Percentiles rank a stretch among this genome's conserved stretches.
Conservation (phyloP, 495 filamentous ascomycete species). For the Xylaria bambusicola region DNA sequence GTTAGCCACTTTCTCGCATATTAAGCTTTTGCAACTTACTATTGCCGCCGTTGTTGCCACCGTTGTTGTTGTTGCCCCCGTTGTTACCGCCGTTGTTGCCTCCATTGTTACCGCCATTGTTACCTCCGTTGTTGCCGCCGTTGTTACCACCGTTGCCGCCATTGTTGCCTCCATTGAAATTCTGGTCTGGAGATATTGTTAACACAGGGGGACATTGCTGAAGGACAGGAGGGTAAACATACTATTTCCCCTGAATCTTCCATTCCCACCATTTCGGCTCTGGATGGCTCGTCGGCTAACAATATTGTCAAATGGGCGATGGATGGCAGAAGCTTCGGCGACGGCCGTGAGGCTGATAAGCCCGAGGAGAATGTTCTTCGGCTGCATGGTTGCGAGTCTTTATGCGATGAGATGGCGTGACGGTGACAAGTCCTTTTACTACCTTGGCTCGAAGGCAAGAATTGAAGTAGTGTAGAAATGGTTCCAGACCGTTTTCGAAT, state of each 20-base stretch:
- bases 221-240: too few relatives aligned
- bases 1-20: background rate
- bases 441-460: slow-evolving; percentile 21
- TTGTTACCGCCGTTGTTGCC: slow-evolving; percentile 23
- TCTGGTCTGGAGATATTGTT: slow-evolving; percentile 15
- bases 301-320: slow-evolving; percentile 36
- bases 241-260: background rate
- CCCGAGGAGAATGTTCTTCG: slow-evolving; percentile 44
- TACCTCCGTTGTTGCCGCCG: slow-evolving; percentile 19
- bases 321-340: slow-evolving; percentile 41
- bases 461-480: slow-evolving; percentile 38
- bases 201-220: too few relatives aligned
- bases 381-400: slow-evolving; percentile 39
- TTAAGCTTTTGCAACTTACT: background rate
- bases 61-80: slow-evolving; percentile 17
- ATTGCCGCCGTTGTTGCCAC: background rate
- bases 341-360: slow-evolving; percentile 46
- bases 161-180: slow-evolving; percentile 10
- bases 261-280: slow-evolving; percentile 21
- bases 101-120: slow-evolving; percentile 11
- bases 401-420: slow-evolving; percentile 25
- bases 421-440: slow-evolving; percentile 21
- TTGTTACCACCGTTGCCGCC: slow-evolving; percentile 24
- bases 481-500: slow-evolving; percentile 54
- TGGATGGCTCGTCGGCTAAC: slow-evolving; percentile 28